phyloP scores from a whole-genome alignment of 345 rosid species.

The Xanthoceras sorbifolium region DNA sequence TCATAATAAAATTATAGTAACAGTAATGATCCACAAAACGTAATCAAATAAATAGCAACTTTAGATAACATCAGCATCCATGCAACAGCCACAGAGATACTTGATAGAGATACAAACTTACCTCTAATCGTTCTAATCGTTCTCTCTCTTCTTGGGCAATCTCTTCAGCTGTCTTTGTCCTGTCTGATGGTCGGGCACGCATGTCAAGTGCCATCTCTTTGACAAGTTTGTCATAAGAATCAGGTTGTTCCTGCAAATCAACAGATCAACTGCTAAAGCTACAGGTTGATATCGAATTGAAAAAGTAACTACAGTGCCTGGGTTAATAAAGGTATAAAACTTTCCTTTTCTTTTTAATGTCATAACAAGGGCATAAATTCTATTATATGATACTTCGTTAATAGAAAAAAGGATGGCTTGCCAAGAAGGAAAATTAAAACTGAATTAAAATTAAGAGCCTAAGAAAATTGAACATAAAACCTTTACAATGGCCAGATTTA shows the following conservation, averaged over 20 bases:
- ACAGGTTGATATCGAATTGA: not conserved
- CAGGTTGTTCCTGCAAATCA: slow-evolving; percentile 44
- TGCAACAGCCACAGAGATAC: not conserved
- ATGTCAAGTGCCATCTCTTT: slow-evolving; percentile 60
- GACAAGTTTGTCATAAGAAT: slow-evolving; percentile 64
- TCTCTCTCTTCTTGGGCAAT: slow-evolving; percentile 92
- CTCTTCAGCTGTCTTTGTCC: slow-evolving; percentile 93
- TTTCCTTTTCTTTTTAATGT: not conserved
- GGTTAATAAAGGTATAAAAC: not conserved
- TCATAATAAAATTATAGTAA: not conserved
- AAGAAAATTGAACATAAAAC: not conserved
- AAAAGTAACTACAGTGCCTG: not conserved
- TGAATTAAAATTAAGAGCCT: not conserved
- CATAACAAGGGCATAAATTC: not conserved
- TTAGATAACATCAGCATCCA: not conserved
- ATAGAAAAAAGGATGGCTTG: not conserved
- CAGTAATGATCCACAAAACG: not conserved
- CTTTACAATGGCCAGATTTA: not conserved
- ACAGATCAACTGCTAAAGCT: slow-evolving; percentile 1
- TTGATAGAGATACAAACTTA: slow-evolving; percentile 28
- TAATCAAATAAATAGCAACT: not conserved
- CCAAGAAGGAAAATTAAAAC: not conserved
- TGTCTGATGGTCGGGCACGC: slow-evolving; percentile 82
- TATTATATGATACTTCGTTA: not conserved
- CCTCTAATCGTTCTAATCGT: slow-evolving; percentile 79